Evolutionary conservation across 1,284 basidiomycete species (phyloP), one percentile per base, ranked within the genome.

Genomic region (Cystobasidium pallidum): DNA sequence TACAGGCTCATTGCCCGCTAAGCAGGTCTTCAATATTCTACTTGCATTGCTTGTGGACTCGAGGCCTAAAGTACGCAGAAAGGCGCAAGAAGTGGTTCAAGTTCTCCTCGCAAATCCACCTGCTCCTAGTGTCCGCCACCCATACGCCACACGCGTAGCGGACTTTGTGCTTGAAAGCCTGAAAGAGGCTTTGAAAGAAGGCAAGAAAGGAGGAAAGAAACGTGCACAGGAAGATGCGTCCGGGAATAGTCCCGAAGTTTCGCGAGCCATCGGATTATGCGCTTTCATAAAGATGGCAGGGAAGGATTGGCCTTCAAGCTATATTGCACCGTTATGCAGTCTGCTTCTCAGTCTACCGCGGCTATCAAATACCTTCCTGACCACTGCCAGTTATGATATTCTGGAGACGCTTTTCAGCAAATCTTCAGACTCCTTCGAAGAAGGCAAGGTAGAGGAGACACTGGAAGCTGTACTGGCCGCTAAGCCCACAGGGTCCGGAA

Each of bases 21-120:
- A 90, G 57, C 88, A 91, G 79, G 84, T 86, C 1, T 93, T 91
- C 81, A 88, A 88, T 39, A 88, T 88, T 26, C 84, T 95, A 58
- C 83, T 99, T 58, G 88, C 91, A 73, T 83, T 98, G 62, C 89
- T 88, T 76, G 84, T 93, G 62, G 95, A 99, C 83, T 86, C 88
- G 1, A 84, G 95, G 55, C 95, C 96, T 43, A 98, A 99, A 83
- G 92, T 99, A 58, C 88, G 96, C 71, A 94, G 88, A 81, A 87
- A 89, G 75, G 94, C 95, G 10, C 89, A 90, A 70, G 93, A 97
- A 77, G 86, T 91, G 26, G 86, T 99, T 49, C 86, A 85, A 75
- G 88, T 91, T 76, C 84, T 94, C 3, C 84, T 94, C 32, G 83
- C 85, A 4, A 85, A 85, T 15, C 91, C 93, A 17, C 89, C 92